Percentiles rank a stretch among this genome's conserved stretches.
Evolutionary conservation across 257 asterid species (phyloP).

Genomic region (Gentiana macrophylla): DNA sequence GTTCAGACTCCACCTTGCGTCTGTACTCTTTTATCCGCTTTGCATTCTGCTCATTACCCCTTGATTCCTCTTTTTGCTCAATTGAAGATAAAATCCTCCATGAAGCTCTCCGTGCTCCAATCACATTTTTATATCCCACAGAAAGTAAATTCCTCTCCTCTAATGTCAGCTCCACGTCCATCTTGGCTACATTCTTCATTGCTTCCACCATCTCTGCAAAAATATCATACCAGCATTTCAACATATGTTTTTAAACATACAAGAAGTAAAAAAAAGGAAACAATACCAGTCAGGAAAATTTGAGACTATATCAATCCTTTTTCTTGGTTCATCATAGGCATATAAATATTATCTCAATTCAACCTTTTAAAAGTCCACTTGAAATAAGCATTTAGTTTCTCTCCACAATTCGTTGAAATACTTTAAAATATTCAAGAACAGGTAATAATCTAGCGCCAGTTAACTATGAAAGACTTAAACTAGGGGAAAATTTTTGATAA

Average conservation of each 20-base stretch:
- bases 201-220: constrained; percentile 75
- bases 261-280: background rate
- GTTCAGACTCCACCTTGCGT: constrained; percentile 75
- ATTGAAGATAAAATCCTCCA: constrained; percentile 92
- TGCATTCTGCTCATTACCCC: constrained; percentile 74
- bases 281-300: background rate
- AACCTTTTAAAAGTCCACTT: too few relatives aligned
- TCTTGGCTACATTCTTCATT: constrained; percentile 62
- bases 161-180: constrained; percentile 69
- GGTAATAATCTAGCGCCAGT: too few relatives aligned
- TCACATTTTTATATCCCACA: constrained; percentile 86
- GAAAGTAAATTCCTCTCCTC: constrained; percentile 87
- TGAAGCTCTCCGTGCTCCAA: constrained; percentile 80
- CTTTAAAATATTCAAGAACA: too few relatives aligned
- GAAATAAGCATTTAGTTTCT: too few relatives aligned
- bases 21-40: constrained; percentile 76
- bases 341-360: too few relatives aligned
- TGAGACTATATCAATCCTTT: background rate
- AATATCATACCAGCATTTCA: background rate
- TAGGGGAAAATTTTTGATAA: too few relatives aligned
- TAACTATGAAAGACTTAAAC: too few relatives aligned
- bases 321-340: background rate
- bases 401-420: too few relatives aligned
- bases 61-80: constrained; percentile 81
- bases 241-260: background rate